phyloP scores from a whole-genome alignment of 345 rosid species.

The Sapria himalayana region DNA sequence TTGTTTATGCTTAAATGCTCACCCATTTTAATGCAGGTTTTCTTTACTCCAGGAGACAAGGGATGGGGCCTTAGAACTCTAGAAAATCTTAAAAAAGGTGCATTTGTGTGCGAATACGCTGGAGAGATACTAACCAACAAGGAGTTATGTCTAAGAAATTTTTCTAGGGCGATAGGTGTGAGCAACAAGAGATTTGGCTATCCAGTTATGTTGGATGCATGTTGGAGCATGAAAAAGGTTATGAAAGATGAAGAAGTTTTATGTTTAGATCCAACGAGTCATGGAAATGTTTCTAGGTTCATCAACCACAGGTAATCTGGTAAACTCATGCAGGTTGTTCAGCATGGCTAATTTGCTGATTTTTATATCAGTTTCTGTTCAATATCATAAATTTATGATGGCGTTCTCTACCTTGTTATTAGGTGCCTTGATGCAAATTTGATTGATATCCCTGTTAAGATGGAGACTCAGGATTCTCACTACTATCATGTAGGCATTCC shows the following conservation, averaged over 20 bases:
- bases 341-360: neutral
- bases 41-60: constrained; percentile 45
- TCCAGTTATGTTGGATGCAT: constrained; percentile 64
- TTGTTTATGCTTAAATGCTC: no score
- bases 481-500: constrained; percentile 57
- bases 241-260: constrained; percentile 69
- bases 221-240: constrained; percentile 41
- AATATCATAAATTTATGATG: neutral
- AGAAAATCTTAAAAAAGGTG: constrained; percentile 69
- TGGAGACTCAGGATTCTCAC: constrained; percentile 69
- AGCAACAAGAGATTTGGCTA: constrained; percentile 24
- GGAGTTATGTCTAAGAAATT: constrained; percentile 41
- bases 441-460: constrained; percentile 79
- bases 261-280: constrained; percentile 55
- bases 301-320: constrained; percentile 64
- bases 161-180: constrained; percentile 8
- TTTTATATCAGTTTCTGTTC: neutral
- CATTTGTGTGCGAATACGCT: constrained; percentile 64
- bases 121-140: constrained; percentile 70
- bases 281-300: constrained; percentile 78
- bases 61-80: constrained; percentile 84
- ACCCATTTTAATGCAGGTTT: constrained; percentile 42
- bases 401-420: constrained; percentile 3
- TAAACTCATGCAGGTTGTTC: neutral
- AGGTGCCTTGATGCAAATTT: constrained; percentile 79